Percentiles rank a stretch among this genome's conserved stretches.
Evolutionary conservation across 2,329 filamentous ascomycete species (phyloP).

Genomic region (Bisporella sp.): DNA sequence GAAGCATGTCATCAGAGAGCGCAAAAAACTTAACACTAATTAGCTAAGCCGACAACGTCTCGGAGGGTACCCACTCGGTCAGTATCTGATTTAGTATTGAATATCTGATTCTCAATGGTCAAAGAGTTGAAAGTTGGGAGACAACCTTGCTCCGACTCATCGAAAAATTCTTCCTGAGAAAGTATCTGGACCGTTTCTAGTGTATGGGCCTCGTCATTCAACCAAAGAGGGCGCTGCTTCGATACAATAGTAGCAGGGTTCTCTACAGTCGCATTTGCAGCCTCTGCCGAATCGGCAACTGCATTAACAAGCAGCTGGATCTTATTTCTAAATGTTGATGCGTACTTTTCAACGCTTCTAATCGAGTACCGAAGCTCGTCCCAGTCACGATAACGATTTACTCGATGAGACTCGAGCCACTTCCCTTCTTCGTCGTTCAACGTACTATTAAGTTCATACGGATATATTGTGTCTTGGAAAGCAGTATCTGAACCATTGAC

Average conservation of each 20-base stretch:
- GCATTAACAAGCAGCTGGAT: constrained; percentile 37
- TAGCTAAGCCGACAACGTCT: background rate
- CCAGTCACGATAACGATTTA: constrained; percentile 39
- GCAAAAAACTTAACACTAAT: constrained; percentile 28
- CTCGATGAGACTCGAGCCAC: constrained; percentile 34
- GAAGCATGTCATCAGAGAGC: constrained; percentile 38
- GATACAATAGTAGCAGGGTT: constrained; percentile 20
- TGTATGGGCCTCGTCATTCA: constrained; percentile 28
- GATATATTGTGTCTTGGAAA: constrained; percentile 30
- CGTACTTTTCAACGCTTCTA: constrained; percentile 34
- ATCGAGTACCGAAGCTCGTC: constrained; percentile 38
- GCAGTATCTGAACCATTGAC: constrained; percentile 35
- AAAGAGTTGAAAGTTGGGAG: constrained; percentile 38
- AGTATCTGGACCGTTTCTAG: constrained; percentile 30
- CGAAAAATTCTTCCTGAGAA: constrained; percentile 36
- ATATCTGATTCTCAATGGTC: constrained; percentile 36
- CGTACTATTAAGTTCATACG: constrained; percentile 33
- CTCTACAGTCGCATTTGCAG: constrained; percentile 10
- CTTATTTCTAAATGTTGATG: constrained; percentile 34
- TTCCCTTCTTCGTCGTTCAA: constrained; percentile 34
- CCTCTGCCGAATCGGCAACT: constrained; percentile 19
- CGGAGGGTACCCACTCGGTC: constrained; percentile 19
- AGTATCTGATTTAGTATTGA: constrained; percentile 34
- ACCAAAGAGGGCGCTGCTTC: constrained; percentile 32
- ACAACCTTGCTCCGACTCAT: constrained; percentile 29